Percentiles rank a stretch among this genome's conserved stretches.
Evolutionary conservation across 192 early-diverging fungal species (phyloP).

Genomic region (Jimgerdemannia flammicorona): DNA sequence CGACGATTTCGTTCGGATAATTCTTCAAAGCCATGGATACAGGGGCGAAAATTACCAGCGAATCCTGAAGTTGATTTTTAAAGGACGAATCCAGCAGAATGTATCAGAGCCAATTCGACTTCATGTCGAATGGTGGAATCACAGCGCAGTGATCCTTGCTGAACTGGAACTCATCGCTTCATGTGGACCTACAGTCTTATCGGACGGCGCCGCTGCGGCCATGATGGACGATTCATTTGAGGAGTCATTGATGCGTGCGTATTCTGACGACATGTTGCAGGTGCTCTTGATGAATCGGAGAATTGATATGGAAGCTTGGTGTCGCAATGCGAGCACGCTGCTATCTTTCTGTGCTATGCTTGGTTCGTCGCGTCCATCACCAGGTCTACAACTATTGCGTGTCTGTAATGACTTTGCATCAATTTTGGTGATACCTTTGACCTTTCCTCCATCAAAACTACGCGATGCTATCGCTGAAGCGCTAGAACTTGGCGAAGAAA

Average conservation of each 20-base stretch:
- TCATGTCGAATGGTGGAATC: constrained; percentile 17
- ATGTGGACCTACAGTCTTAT: constrained; percentile 1
- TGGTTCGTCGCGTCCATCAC: not conserved
- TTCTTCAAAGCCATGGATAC: not conserved
- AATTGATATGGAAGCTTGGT: not conserved
- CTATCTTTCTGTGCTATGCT: constrained; percentile 3
- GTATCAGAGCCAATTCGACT: constrained; percentile 2
- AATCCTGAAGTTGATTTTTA: constrained; percentile 2
- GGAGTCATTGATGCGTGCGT: constrained; percentile 5
- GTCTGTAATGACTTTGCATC: constrained; percentile 12
- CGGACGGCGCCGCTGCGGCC: not conserved
- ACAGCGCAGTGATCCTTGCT: constrained; percentile 5
- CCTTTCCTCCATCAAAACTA: not conserved
- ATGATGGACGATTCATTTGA: not conserved
- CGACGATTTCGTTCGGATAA: constrained; percentile 7
- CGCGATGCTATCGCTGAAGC: not conserved
- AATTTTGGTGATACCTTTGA: not conserved
- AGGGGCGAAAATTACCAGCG: not conserved
- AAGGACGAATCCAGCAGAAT: not conserved
- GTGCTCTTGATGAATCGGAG: not conserved
- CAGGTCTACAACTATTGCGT: not conserved
- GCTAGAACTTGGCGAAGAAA: not conserved
- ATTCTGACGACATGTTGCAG: not conserved
- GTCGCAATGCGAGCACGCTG: constrained; percentile 7
- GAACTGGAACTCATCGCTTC: constrained; percentile 8